Evolutionary conservation across 768 basidiomycete genomes (phyloP).

Genomic region (Rhodotorula graminis): DNA sequence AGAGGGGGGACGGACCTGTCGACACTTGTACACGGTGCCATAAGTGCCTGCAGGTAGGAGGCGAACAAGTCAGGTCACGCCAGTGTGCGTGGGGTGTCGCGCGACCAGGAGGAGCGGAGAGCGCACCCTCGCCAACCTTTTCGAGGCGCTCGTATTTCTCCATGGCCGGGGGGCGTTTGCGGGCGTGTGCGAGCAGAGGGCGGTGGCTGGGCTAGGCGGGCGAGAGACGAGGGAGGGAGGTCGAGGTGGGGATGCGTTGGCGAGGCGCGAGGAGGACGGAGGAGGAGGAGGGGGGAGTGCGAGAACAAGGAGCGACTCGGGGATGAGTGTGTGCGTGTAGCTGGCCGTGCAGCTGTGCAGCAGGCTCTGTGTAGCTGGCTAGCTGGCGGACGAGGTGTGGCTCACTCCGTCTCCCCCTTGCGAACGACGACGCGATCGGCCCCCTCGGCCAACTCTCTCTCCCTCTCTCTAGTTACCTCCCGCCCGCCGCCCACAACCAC

Average conservation of each 20-base stretch:
- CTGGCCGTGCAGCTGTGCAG: too few species aligned
- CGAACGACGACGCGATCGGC: too few species aligned
- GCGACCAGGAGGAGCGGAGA: background rate
- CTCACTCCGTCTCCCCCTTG: too few species aligned
- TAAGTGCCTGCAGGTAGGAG: slow-evolving; percentile 82
- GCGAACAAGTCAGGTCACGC: too few species aligned
- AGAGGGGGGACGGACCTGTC: slow-evolving; percentile 52
- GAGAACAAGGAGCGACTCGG: background rate
- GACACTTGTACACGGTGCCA: slow-evolving; percentile 95
- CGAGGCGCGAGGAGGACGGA: too few species aligned
- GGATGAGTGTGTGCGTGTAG: background rate
- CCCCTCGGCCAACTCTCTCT: background rate
- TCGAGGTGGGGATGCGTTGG: too few species aligned
- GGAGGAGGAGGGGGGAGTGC: too few species aligned
- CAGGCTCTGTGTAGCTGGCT: too few species aligned
- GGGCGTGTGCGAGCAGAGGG: too few species aligned
- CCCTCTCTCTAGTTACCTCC: background rate
- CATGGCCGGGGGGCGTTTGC: background rate
- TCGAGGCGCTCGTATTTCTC: slow-evolving; percentile 35
- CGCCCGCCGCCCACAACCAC: background rate
- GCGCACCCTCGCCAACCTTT: slow-evolving; percentile 33
- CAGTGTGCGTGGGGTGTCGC: too few species aligned
- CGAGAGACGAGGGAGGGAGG: background rate
- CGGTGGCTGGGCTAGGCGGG: too few species aligned
- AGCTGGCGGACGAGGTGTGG: too few species aligned